Evolutionary conservation across 176 grass and related monocot species (phyloP), one percentile per base, ranked within the genome.

Genomic region (Oropetium thomaeum): DNA sequence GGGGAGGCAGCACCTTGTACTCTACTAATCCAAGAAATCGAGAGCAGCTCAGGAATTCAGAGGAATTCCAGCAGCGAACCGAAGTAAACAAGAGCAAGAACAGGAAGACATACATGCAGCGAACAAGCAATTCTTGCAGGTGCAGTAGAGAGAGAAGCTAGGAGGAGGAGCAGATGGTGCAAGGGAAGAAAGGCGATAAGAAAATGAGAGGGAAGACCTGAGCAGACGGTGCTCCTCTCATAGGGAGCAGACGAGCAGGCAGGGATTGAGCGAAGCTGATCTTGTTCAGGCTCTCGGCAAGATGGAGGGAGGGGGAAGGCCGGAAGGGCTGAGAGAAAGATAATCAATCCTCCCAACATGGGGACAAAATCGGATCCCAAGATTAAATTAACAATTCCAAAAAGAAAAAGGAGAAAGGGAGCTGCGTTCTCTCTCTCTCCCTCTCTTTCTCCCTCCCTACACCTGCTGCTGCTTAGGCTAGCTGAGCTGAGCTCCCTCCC

Each of bases 311-410:
- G 48, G 62, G 7, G 35, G 20, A 15, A 42, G 45, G 14, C 31
- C 16, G n/a, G 6, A 17, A 28, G 40, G 30, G n/a, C 4, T 55
- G 59, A 14, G 43, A 19, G 80, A 79, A 70, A 79, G 64, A 88
- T 84, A 88, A 84, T 76, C 38, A 72, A 88, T 84, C 81, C 76
- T 88, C 76, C 86, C 76, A 80, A 80, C 84, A 88, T 75, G 76
- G 86, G 75, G 81, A 84, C 86, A 88, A 88, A 88, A 88, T 84
- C 70, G 70, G 86, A 84, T 88, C 81, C 86, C 75, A 15, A 17
- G 45, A 75, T 75, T 83, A 84, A 87, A 87, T 82, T 82, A 82
- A 67, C 80, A 79, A 87, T 70, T 69, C 70, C 69, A 70, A 78
- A 83, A 79, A 40, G 73, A 69, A 71, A 87, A 82, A 70, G 30